Conservation (phyloP, 1,284 basidiomycete genomes). For the Apiotrichum gracile region DNA sequence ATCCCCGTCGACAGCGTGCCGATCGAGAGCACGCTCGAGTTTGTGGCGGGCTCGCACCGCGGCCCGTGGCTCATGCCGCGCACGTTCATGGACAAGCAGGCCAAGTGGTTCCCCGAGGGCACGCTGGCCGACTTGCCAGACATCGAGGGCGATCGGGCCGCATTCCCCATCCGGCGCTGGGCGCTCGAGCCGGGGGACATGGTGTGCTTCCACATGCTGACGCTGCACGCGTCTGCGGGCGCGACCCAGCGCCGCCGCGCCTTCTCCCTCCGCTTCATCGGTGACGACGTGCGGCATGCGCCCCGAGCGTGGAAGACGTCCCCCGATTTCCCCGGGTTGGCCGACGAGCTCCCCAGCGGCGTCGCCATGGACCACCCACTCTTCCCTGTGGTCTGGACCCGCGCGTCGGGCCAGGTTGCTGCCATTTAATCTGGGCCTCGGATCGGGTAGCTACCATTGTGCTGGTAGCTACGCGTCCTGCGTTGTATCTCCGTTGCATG, state of each 20-base stretch:
- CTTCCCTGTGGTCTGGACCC: constrained; percentile 13
- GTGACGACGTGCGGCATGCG: constrained; percentile 6
- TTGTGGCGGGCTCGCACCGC: constrained; percentile 10
- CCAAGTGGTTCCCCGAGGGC: constrained; percentile 18
- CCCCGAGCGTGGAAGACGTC: constrained; percentile 10
- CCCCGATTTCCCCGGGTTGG: constrained; percentile 12
- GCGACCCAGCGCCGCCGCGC: neutral
- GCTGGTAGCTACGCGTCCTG: neutral
- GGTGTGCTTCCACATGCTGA: constrained; percentile 18
- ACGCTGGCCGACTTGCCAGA: constrained; percentile 11
- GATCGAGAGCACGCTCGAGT: constrained; percentile 8
- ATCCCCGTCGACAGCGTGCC: constrained; percentile 15
- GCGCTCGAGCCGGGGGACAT: constrained; percentile 11
- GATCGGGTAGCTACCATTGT: too few relatives aligned
- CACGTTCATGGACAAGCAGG: constrained; percentile 18
- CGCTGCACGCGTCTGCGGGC: constrained; percentile 14
- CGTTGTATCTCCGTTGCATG: neutral
- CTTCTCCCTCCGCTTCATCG: constrained; percentile 1
- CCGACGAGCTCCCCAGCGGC: constrained; percentile 4
- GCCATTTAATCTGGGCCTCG: neutral
- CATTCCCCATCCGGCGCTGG: constrained; percentile 9
- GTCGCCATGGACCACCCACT: constrained; percentile 10
- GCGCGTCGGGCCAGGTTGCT: neutral
- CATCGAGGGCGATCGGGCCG: constrained; percentile 7
- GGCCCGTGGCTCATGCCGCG: constrained; percentile 17